A percentile compares a stretch with the other conserved stretches of the same genome.
Conservation (phyloP, 2,329 filamentous ascomycete genomes). For the Mycosphaerella arachidis region DNA sequence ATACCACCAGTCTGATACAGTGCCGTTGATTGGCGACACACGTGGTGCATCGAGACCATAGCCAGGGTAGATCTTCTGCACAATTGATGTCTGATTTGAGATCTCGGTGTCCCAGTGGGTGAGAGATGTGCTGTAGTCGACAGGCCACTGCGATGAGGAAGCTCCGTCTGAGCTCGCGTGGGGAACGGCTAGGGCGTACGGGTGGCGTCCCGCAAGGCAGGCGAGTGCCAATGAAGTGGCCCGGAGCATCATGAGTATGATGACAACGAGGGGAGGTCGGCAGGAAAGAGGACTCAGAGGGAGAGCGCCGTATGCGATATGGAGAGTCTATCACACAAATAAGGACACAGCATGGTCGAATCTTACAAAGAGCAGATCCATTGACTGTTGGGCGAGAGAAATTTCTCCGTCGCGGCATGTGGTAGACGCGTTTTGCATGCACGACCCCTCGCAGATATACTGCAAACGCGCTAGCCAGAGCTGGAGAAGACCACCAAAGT, state of each 20-base stretch:
- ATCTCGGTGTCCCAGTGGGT: not conserved
- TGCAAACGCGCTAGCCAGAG: too few relatives aligned
- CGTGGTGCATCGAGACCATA: not conserved
- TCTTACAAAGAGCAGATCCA: not conserved
- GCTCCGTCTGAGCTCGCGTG: not conserved
- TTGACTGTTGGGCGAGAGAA: not conserved
- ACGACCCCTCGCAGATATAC: too few relatives aligned
- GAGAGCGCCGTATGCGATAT: too few relatives aligned
- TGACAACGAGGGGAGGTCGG: too few relatives aligned
- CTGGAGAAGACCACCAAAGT: too few relatives aligned
- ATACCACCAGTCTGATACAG: not conserved
- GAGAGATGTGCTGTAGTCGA: not conserved
- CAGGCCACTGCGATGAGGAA: not conserved
- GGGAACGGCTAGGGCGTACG: not conserved
- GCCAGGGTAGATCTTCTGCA: not conserved
- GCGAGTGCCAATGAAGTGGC: not conserved
- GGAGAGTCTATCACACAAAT: too few relatives aligned
- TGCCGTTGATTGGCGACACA: not conserved
- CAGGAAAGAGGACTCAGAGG: too few relatives aligned
- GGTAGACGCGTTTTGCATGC: not conserved
- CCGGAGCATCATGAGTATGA: not conserved
- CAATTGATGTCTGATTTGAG: not conserved
- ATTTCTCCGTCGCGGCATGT: not conserved
- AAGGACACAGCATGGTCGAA: too few relatives aligned
- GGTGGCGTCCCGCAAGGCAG: not conserved